Conservation (phyloP, 2,329 filamentous ascomycete species). For the Trichoderma arundinaceum region DNA sequence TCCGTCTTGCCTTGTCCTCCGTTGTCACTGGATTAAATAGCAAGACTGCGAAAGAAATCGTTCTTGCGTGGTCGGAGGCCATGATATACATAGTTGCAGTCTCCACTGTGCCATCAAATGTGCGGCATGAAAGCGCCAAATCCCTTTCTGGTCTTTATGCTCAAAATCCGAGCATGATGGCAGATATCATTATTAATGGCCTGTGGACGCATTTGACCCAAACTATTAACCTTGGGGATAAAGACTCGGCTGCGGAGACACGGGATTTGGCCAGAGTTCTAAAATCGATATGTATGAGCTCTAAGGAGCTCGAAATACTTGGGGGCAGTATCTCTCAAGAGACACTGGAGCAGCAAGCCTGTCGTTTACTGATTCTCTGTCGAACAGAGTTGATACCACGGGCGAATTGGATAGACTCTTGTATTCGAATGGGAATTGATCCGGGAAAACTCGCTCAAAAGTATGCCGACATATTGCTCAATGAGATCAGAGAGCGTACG, state of each 20-base stretch:
- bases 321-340: conserved; percentile 53
- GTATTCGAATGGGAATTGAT: conserved; percentile 78
- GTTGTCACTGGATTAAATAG: conserved; percentile 61
- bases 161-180: conserved; percentile 62
- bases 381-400: conserved; percentile 78
- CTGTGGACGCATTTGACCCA: conserved; percentile 81
- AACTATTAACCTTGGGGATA: conserved; percentile 68
- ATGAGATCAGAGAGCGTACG: conserved; percentile 64
- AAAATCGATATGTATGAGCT: conserved; percentile 66
- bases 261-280: conserved; percentile 66
- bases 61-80: conserved; percentile 79
- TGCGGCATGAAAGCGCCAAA: conserved; percentile 67
- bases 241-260: conserved; percentile 74
- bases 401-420: conserved; percentile 87
- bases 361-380: conserved; percentile 77
- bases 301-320: conserved; percentile 55
- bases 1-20: conserved; percentile 70
- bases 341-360: conserved; percentile 71
- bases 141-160: conserved; percentile 70
- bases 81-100: conserved; percentile 80
- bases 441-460: conserved; percentile 77
- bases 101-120: conserved; percentile 61
- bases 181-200: conserved; percentile 68
- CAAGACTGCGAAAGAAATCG: conserved; percentile 55
- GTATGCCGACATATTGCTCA: conserved; percentile 67